Evolutionary conservation across 176 grass and related monocot genomes (phyloP), one percentile per base, ranked within the genome.

Genomic region (Aegilops bicornis): DNA sequence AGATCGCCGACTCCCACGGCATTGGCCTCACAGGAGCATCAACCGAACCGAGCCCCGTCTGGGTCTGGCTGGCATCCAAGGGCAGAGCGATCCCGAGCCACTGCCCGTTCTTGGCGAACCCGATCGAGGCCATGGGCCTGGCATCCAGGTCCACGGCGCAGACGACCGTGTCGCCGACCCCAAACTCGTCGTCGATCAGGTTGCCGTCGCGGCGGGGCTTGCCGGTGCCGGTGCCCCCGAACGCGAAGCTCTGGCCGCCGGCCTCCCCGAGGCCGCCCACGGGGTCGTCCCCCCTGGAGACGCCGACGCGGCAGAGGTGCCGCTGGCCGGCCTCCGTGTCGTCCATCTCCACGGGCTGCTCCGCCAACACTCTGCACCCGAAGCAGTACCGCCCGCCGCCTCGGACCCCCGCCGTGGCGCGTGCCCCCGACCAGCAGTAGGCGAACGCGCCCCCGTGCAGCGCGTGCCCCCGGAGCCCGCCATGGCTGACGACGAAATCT

Each of bases 401-500:
- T 23, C 78, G 64, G n/a, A 85, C 80, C 32, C 87, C 92, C 4
- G 69, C 89, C 69, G 36, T 87, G 16, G 89, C 85, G 43, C 92
- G 84, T 64, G 89, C 87, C 12, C 92, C 92, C 4, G 92, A 94
- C 92, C 92, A 91, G 81, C 87, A 89, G 78, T 91, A 94, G 31
- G 87, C 87, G 62, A 87, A 89, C 82, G 45, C 89, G 67, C 79
- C 92, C 43, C 85, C 87, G 75, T 84, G 80, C 25, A 86, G 69
- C 73, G 84, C 87, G 22, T 81, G 61, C 8, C 92, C 87, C 52
- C 27, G 81, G 48, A 87, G 64, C 3, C 89, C 89, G 70, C 70
- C 72, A 17, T 11, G 81, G 64, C 8, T 20, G 60, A 91, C 43
- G 61, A 87, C 84, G 65, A 94, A 94, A 73, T 91, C 89, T 91